phyloP scores from a whole-genome alignment of 2,329 filamentous ascomycete species.

The Talaromyces sp. region DNA sequence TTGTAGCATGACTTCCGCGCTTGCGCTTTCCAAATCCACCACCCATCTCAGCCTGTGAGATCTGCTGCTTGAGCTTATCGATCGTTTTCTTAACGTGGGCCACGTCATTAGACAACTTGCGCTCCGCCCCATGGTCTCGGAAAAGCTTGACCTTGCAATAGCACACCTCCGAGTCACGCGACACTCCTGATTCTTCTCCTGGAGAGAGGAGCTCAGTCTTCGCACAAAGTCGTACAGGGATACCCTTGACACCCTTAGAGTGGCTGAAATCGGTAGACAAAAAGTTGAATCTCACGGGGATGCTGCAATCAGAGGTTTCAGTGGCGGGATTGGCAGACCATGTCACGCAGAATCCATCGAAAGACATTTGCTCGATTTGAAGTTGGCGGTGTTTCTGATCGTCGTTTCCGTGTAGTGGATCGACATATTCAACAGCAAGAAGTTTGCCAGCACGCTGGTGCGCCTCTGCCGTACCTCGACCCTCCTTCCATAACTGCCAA shows the following conservation, averaged over 20 bases:
- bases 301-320: constrained; percentile 72
- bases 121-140: constrained; percentile 90
- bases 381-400: constrained; percentile 63
- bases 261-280: constrained; percentile 98
- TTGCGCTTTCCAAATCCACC: constrained; percentile 65
- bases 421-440: constrained; percentile 93
- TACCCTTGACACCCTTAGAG: constrained; percentile 97
- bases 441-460: constrained; percentile 90
- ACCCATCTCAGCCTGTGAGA: constrained; percentile 70
- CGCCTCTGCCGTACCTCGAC: constrained; percentile 90
- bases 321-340: constrained; percentile 74
- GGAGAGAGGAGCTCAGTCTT: constrained; percentile 74
- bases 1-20: constrained; percentile 55
- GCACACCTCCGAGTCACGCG: constrained; percentile 69
- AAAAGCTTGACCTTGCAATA: constrained; percentile 98
- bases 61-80: constrained; percentile 93
- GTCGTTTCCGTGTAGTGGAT: constrained; percentile 58
- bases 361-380: constrained; percentile 75
- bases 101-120: constrained; percentile 92
- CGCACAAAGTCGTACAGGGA: constrained; percentile 87
- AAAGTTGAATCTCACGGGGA: constrained; percentile 96
- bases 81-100: constrained; percentile 96
- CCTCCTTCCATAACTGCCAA: constrained; percentile 96
- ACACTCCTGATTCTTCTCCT: constrained; percentile 45
- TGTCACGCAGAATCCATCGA: constrained; percentile 89